Percentiles rank a stretch among this genome's conserved stretches.
phyloP scores from a whole-genome alignment of 768 basidiomycete species.

The Leccinum truebloodii region DNA sequence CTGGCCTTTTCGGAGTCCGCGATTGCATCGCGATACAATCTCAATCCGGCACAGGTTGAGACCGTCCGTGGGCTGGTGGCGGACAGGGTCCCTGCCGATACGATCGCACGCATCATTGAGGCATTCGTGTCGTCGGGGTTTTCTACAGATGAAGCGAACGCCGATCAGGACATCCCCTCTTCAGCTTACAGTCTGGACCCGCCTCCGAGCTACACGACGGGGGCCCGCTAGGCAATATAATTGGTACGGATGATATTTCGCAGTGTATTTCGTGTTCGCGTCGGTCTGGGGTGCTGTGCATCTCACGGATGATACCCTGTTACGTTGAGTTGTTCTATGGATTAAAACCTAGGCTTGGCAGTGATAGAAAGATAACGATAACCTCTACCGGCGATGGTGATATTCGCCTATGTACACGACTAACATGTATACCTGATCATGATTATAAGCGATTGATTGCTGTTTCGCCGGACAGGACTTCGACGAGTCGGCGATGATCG shows the following conservation, averaged over 20 bases:
- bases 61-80: slow-evolving; percentile 12
- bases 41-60: slow-evolving; percentile 16
- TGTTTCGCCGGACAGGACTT: no score
- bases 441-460: no score
- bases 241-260: no score
- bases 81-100: slow-evolving; percentile 10
- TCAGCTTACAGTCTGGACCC: slow-evolving; percentile 2
- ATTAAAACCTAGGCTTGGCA: no score
- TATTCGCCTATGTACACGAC: no score
- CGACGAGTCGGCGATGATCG: no score
- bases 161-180: not conserved
- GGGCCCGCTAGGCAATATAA: not conserved
- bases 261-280: not conserved
- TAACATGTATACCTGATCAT: no score
- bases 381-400: no score
- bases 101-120: slow-evolving; percentile 19
- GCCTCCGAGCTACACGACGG: slow-evolving; percentile 24
- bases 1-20: not conserved
- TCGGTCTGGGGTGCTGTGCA: no score
- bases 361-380: no score
- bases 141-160: not conserved
- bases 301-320: no score
- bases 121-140: not conserved
- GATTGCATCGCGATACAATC: not conserved
- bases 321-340: no score